These are phyloP conservation scores for Rusavskia elegans DNA, from an alignment of 495 filamentous ascomycete species.

Conservation along the genomic window DNA sequence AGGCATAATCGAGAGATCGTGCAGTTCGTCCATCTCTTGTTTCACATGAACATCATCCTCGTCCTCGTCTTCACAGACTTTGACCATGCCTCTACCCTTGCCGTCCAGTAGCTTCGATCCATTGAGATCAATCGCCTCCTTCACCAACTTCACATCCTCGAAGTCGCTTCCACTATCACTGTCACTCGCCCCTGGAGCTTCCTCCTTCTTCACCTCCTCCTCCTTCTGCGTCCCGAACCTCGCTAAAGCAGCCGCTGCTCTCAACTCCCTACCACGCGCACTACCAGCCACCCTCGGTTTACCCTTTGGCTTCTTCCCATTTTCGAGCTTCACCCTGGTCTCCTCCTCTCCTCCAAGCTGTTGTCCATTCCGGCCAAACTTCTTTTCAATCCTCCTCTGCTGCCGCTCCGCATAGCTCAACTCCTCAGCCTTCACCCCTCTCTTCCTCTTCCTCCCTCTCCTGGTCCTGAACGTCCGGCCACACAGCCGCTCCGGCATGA, in stretches of 20 bases:
- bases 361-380: conserved; percentile 55
- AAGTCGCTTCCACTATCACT: conserved; percentile 17
- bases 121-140: conserved; percentile 33
- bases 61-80: conserved; percentile 58
- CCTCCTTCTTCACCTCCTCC: conserved; percentile 17
- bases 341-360: conserved; percentile 50
- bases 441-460: conserved; percentile 11
- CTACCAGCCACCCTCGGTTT: conserved; percentile 61
- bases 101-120: conserved; percentile 41
- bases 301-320: conserved; percentile 36
- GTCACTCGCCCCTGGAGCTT: conserved; percentile 16
- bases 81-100: conserved; percentile 45
- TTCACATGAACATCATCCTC: conserved; percentile 39
- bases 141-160: conserved; percentile 15
- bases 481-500: conserved; percentile 21
- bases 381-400: conserved; percentile 44
- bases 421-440: conserved; percentile 8
- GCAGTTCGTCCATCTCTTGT: conserved; percentile 46
- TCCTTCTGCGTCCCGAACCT: conserved; percentile 40
- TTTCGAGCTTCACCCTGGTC: conserved; percentile 45
- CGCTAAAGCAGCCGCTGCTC: conserved; percentile 60
- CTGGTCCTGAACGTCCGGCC: conserved; percentile 13
- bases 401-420: conserved; percentile 10
- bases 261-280: conserved; percentile 51
- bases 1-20: conserved; percentile 12